phyloP scores from a whole-genome alignment of 805 yeast genomes.

The Candida andamanensis region DNA sequence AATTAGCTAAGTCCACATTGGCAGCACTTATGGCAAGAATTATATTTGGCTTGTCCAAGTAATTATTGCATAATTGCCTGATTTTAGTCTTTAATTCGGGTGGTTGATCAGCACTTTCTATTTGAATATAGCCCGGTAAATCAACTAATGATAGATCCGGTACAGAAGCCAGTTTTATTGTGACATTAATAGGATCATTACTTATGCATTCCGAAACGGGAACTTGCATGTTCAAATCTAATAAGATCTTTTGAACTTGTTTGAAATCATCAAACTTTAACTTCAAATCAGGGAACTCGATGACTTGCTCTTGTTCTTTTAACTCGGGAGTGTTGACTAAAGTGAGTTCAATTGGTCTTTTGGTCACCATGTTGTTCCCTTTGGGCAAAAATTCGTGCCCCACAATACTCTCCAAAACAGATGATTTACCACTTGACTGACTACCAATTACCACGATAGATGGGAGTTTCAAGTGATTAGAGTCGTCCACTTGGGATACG shows the following conservation, averaged over 20 bases:
- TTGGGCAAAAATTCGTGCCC: conserved; percentile 98
- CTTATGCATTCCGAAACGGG: conserved; percentile 83
- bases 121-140: conserved; percentile 95
- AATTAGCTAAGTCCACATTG: conserved; percentile 95
- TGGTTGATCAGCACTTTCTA: conserved; percentile 97
- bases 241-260: conserved; percentile 81
- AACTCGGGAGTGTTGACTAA: conserved; percentile 77
- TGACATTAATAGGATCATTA: conserved; percentile 88
- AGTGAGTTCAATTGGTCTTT: conserved; percentile 95
- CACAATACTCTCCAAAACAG: conserved; percentile 91
- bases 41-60: conserved; percentile 86
- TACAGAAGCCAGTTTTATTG: conserved; percentile 82
- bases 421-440: conserved; percentile 95
- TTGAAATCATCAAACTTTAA: conserved; percentile 80
- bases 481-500: conserved; percentile 66
- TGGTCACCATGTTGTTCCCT: conserved; percentile 96
- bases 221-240: conserved; percentile 89
- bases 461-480: conserved; percentile 77
- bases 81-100: conserved; percentile 73
- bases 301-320: conserved; percentile 63
- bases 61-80: conserved; percentile 73
- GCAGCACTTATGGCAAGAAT: conserved; percentile 96
- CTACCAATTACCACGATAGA: conserved; percentile 97
- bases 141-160: conserved; percentile 92
- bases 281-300: conserved; percentile 90